These are phyloP conservation scores for Agastache rugosa DNA, from an alignment of 257 asterid genomes.

Conservation along the genomic window DNA sequence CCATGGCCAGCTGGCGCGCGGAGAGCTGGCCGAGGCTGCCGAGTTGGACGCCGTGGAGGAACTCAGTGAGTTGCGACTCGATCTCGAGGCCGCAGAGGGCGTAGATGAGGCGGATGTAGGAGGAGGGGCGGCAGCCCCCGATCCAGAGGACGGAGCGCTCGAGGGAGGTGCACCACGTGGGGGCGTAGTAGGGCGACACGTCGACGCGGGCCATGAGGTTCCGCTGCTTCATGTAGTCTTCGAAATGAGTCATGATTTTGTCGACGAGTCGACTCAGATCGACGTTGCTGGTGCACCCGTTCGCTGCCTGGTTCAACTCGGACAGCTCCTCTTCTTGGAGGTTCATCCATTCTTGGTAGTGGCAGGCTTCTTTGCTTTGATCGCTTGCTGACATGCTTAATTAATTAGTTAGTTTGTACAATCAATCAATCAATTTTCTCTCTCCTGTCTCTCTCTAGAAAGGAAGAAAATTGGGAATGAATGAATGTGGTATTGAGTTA, in stretches of 20 bases:
- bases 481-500: not conserved
- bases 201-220: slow-evolving; percentile 38
- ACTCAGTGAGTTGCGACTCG: slow-evolving; percentile 43
- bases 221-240: slow-evolving; percentile 44
- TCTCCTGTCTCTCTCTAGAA: not conserved
- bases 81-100: slow-evolving; percentile 49
- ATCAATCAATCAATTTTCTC: no score
- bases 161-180: slow-evolving; percentile 57
- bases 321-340: slow-evolving; percentile 52
- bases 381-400: slow-evolving; percentile 33
- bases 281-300: slow-evolving; percentile 11
- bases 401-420: no score
- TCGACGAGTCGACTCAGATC: slow-evolving; percentile 41
- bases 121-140: slow-evolving; percentile 65
- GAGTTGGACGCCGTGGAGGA: slow-evolving; percentile 42
- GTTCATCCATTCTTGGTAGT: slow-evolving; percentile 47
- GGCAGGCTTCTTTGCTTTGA: slow-evolving; percentile 36
- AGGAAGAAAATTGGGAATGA: not conserved
- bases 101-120: slow-evolving; percentile 51
- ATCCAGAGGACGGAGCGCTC: slow-evolving; percentile 64
- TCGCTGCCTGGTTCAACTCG: slow-evolving; percentile 44
- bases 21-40: slow-evolving; percentile 45
- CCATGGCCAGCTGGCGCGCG: slow-evolving; percentile 36
- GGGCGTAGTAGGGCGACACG: slow-evolving; percentile 53
- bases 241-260: slow-evolving; percentile 39